Percentiles rank a stretch among this genome's conserved stretches.
These are phyloP conservation scores for Colletotrichum lini DNA, from an alignment of 2,329 filamentous ascomycete species.

Conservation along the genomic window DNA sequence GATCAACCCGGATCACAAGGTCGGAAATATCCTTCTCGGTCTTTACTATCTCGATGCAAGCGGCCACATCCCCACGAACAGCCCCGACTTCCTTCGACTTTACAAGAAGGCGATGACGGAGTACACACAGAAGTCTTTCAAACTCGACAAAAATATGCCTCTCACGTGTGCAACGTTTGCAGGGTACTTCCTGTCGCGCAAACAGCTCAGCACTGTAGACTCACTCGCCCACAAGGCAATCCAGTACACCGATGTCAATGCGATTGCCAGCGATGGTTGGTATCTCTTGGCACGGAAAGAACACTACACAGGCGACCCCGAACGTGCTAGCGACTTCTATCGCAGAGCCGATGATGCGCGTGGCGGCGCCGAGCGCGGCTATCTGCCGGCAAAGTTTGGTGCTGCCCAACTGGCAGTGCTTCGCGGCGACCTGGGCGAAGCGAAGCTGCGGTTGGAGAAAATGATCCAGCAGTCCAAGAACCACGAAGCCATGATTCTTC, in stretches of 20 bases:
- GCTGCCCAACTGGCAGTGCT: slow-evolving; percentile 89
- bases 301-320: slow-evolving; percentile 83
- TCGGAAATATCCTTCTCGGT: slow-evolving; percentile 90
- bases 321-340: slow-evolving; percentile 88
- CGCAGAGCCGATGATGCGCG: slow-evolving; percentile 91
- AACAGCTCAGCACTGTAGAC: slow-evolving; percentile 85
- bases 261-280: slow-evolving; percentile 97
- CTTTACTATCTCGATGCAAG: slow-evolving; percentile 92
- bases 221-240: slow-evolving; percentile 92
- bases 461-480: slow-evolving; percentile 88
- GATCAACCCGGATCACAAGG: slow-evolving; percentile 85
- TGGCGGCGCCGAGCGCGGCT: slow-evolving; percentile 91
- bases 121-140: slow-evolving; percentile 94
- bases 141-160: slow-evolving; percentile 91
- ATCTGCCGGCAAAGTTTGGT: slow-evolving; percentile 94
- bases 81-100: slow-evolving; percentile 85
- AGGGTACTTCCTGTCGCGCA: slow-evolving; percentile 88
- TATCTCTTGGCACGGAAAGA: slow-evolving; percentile 93
- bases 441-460: slow-evolving; percentile 94
- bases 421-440: slow-evolving; percentile 88
- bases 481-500: slow-evolving; percentile 90
- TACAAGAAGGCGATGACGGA: slow-evolving; percentile 97
- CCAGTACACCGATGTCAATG: slow-evolving; percentile 95
- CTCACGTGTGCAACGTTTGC: slow-evolving; percentile 93
- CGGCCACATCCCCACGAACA: slow-evolving; percentile 84